These are phyloP conservation scores for Naematelia aurantialba DNA, from an alignment of 768 basidiomycete species.

Conservation along the genomic window DNA sequence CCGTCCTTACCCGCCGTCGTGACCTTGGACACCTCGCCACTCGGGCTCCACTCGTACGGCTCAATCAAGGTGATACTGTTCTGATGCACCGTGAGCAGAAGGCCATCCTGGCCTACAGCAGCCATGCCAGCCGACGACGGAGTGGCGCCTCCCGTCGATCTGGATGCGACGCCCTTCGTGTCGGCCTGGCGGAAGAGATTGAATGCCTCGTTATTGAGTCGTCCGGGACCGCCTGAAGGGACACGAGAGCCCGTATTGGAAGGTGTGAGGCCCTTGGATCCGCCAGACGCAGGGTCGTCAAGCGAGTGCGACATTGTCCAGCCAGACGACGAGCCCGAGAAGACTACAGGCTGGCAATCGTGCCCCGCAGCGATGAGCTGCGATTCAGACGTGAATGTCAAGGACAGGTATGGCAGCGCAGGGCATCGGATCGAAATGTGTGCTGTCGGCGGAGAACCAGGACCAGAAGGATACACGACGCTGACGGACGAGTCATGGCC, in stretches of 20 bases:
- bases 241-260: conserved; percentile 51
- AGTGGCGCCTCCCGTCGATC: conserved; percentile 29
- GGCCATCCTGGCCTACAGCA: conserved; percentile 59
- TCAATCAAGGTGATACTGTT: conserved; percentile 95
- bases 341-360: conserved; percentile 92
- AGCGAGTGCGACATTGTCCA: conserved; percentile 79
- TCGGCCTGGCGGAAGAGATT: conserved; percentile 91
- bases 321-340: conserved; percentile 66
- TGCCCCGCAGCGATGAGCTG: conserved; percentile 87
- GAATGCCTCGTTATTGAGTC: conserved; percentile 89
- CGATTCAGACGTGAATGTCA: conserved; percentile 80
- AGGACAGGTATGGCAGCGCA: conserved; percentile 74
- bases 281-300: conserved; percentile 66
- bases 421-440: conserved; percentile 71
- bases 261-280: conserved; percentile 56
- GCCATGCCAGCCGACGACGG: conserved; percentile 47
- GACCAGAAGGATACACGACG: conserved; percentile 80
- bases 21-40: conserved; percentile 65
- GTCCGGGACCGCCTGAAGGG: conserved; percentile 54
- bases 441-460: conserved; percentile 53
- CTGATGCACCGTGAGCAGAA: conserved; percentile 87
- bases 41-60: conserved; percentile 61
- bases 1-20: conserved; percentile 94
- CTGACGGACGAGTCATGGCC: conserved; percentile 93
- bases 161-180: conserved; percentile 59